Base-by-base conservation (phyloP, 1,284 basidiomycete species). In the Trametes hirsuta region DNA sequence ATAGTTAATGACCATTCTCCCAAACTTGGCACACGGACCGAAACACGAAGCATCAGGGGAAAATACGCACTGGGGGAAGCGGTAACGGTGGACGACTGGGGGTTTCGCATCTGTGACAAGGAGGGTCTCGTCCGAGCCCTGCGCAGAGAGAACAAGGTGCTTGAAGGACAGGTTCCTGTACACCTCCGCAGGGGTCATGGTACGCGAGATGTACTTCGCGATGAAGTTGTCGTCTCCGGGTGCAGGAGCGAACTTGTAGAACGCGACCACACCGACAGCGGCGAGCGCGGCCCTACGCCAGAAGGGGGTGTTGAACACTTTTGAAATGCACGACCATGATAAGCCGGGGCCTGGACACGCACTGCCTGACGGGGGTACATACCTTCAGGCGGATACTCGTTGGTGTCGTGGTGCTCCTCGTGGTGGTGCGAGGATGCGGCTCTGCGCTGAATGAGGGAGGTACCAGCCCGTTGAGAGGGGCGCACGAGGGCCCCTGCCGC, bases 221-320 rank as follows among this genome's bases (percentile, higher is more conserved):
- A 91, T 68, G 69, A 83, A 83, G 54, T 79, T 81, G 57, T 86
- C 82, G 40, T 87, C 81, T 30, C 75, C 75, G 5, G 83, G 80
- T 56, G 79, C 76, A 1, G 90, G 90, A 4, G 87, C 85, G 68
- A 79, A 87, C 72, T 89, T 89, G 76, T 87, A 87, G 61, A 82
- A 82, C 14, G 77, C 81, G 40, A 78, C 81, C 45, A 74, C 78
- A 15, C 78, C 75, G 35, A 85, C 59, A 18, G 81, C 78, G 30
- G 76, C 71, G 18, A 87, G 59, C 30, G 85, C 64, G 6, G 82
- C 80, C 60, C 84, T 84, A 41, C 84, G 76, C 90, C 88, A 91
- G 65, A 85, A 81, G 25, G 84, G 76, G 24, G 81, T 82, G 34
- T 75, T 74, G 70, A 91, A 90, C 35, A 81, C 90, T 79, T 47